These are phyloP conservation scores for Cucurbitaria berberidis DNA, from an alignment of 2,329 filamentous ascomycete species.

Conservation along the genomic window DNA sequence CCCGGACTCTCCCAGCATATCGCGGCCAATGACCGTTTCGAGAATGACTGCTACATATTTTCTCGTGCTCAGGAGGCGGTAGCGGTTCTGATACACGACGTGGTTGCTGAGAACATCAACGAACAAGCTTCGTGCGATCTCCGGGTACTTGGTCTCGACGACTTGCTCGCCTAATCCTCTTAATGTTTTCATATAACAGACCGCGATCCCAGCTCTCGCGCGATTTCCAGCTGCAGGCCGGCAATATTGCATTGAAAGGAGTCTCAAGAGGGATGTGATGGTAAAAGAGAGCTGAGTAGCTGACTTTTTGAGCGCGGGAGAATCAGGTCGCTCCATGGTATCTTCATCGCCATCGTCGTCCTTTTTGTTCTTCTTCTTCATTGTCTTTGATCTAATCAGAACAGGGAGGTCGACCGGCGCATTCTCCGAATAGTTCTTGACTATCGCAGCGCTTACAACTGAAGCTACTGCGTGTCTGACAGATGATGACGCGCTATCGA, in stretches of 20 bases:
- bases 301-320: constrained; percentile 75
- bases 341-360: constrained; percentile 76
- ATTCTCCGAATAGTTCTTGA: constrained; percentile 77
- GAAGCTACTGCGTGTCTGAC: constrained; percentile 87
- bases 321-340: constrained; percentile 68
- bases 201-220: constrained; percentile 79
- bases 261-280: constrained; percentile 77
- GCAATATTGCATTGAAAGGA: constrained; percentile 81
- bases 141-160: constrained; percentile 82
- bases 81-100: constrained; percentile 81
- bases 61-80: constrained; percentile 82
- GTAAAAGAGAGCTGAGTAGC: constrained; percentile 74
- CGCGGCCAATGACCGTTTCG: constrained; percentile 79
- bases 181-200: constrained; percentile 85
- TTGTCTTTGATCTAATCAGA: constrained; percentile 61
- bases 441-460: constrained; percentile 80
- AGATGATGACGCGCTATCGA: constrained; percentile 76
- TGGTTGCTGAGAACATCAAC: constrained; percentile 78
- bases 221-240: constrained; percentile 79
- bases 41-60: constrained; percentile 84
- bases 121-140: constrained; percentile 81
- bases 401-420: constrained; percentile 49
- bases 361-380: constrained; percentile 76
- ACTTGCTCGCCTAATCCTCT: constrained; percentile 78
- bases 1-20: constrained; percentile 86